Base-by-base conservation (phyloP, 2,329 filamentous ascomycete species). In the Plectosphaerella sp. region DNA sequence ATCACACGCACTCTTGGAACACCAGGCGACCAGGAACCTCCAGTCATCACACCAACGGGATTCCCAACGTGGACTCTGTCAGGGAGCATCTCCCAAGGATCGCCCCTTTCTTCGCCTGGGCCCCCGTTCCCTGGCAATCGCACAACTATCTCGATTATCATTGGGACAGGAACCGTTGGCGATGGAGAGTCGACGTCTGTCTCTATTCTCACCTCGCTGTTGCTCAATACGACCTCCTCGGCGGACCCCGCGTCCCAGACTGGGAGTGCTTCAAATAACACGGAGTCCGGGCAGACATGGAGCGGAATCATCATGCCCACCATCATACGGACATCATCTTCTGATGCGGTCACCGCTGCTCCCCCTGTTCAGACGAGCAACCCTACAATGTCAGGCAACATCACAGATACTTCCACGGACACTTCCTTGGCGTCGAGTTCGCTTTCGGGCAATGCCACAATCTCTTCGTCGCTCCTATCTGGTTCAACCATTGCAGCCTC, bases 221-320 rank as follows among this genome's bases (percentile, higher is more conserved):
- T 33, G 28, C 28, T 33, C 8, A 56, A 48, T 24, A 42, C 18
- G 3, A 52, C 52, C 18, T 50, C 49, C 11, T 18, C n/a, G 12
- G 9, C 9, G 2, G 28, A 7, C 8, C 3, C 37, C 37, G 18
- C 28, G 4, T 33, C 28, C 8, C 28, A 33, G 28, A 33, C 28
- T 9, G 28, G 28, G 11, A 12, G 28, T 33, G 8, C 28, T 12
- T 33, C 4, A 3, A 33, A 33, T 33, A 12, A 2, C 8, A 33
- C 28, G 28, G 28, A 33, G 28, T 9, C 28, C 11, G 28, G 28
- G 28, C 28, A 33, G 28, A 33, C 28, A 10, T 9, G 28, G 28
- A 33, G 28, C 8, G 28, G 28, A 3, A 33, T 33, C 28, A 12
- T 33, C 8, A 33, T 33, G 28, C 28, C 28, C 8, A 33, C 28